Evolutionary conservation across 331 rosid genomes (phyloP).

Genomic region (Phaseolus coccineus): DNA sequence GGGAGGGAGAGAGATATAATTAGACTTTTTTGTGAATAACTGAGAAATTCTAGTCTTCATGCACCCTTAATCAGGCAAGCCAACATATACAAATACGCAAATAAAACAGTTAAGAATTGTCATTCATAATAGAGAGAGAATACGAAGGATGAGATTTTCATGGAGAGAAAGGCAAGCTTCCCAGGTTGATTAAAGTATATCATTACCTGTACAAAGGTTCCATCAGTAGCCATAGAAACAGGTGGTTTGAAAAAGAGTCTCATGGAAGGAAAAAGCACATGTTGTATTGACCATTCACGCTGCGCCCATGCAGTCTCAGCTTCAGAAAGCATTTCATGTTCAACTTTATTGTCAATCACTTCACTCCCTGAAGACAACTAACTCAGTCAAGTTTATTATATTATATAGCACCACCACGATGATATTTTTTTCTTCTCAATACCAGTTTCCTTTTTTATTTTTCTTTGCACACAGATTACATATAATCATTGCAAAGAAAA

Average conservation of each 20-base stretch:
- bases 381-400: constrained; percentile 8
- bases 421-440: background rate
- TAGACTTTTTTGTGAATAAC: background rate
- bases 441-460: background rate
- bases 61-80: background rate
- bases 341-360: constrained; percentile 52
- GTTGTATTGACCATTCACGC: constrained; percentile 94
- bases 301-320: constrained; percentile 93
- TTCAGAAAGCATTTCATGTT: constrained; percentile 77
- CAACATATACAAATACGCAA: background rate
- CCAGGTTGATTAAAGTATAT: background rate
- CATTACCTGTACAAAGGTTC: constrained; percentile 83
- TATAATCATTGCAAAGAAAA: too few species aligned
- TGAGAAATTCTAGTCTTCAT: background rate
- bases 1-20: background rate
- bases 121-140: background rate
- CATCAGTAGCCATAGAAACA: constrained; percentile 75
- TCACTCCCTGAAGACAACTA: constrained; percentile 61
- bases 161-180: constrained; percentile 1
- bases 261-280: constrained; percentile 86
- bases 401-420: constrained; percentile 8
- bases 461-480: background rate
- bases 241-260: constrained; percentile 90
- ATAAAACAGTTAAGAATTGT: background rate
- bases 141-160: constrained; percentile 13